These are phyloP conservation scores for Monascus ruber DNA, from an alignment of 2,329 filamentous ascomycete species.

Conservation along the genomic window DNA sequence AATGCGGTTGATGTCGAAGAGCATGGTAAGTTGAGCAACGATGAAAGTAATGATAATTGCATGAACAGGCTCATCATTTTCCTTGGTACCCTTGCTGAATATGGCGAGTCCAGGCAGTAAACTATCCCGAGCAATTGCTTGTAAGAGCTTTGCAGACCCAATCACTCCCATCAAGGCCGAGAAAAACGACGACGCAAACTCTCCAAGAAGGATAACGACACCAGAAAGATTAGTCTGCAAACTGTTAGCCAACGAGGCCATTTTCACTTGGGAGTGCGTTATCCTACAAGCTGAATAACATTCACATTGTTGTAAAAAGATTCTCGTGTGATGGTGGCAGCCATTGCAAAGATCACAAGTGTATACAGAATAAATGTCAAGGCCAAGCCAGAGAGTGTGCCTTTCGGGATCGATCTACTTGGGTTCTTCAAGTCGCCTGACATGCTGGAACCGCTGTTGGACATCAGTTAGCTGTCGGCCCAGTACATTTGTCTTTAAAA, in stretches of 20 bases:
- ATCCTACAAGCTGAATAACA: slow-evolving; percentile 57
- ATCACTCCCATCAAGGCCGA: slow-evolving; percentile 81
- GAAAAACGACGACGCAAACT: slow-evolving; percentile 73
- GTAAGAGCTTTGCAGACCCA: slow-evolving; percentile 71
- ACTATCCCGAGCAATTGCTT: slow-evolving; percentile 69
- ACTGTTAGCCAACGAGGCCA: slow-evolving; percentile 3
- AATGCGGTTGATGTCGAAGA: slow-evolving; percentile 78
- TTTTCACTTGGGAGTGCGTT: background rate
- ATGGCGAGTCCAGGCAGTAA: slow-evolving; percentile 63
- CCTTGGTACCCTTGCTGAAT: slow-evolving; percentile 63
- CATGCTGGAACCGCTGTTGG: slow-evolving; percentile 64
- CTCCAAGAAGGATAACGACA: slow-evolving; percentile 63
- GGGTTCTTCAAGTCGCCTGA: slow-evolving; percentile 75
- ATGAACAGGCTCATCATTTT: slow-evolving; percentile 61
- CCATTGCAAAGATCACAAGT: slow-evolving; percentile 66
- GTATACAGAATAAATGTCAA: slow-evolving; percentile 68
- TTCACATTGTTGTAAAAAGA: slow-evolving; percentile 67
- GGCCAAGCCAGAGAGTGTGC: slow-evolving; percentile 66
- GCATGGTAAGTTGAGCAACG: slow-evolving; percentile 66
- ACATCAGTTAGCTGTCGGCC: slow-evolving; percentile 37
- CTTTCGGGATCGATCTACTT: slow-evolving; percentile 71
- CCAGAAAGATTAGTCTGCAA: slow-evolving; percentile 59
- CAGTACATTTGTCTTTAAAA: slow-evolving; percentile 3
- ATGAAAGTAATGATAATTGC: slow-evolving; percentile 66
- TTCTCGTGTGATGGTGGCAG: slow-evolving; percentile 59